Conservation (phyloP, 352 stramenopile genomes). For the Aphanomyces cochlioides region DNA sequence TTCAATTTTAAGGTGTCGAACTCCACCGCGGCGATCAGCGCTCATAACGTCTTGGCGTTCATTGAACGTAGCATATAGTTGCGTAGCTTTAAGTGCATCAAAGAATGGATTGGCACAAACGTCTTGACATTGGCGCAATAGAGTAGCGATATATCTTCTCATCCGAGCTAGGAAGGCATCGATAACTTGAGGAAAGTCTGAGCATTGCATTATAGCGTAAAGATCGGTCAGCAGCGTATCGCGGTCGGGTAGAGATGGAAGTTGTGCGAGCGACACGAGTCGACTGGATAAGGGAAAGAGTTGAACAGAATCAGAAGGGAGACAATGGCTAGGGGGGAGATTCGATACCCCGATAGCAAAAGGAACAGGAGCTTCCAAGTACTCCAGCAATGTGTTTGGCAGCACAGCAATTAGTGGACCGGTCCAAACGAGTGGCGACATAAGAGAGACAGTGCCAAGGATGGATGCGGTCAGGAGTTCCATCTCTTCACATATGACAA, state of each 20-base stretch:
- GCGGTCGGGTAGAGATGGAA: neutral
- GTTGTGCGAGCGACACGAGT: neutral
- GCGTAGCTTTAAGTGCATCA: neutral
- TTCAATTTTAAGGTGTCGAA: constrained; percentile 3
- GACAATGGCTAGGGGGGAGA: neutral
- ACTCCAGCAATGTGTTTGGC: constrained; percentile 11
- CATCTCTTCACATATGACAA: constrained; percentile 26
- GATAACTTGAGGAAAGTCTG: neutral
- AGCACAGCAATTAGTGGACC: constrained; percentile 27
- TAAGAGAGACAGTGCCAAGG: constrained; percentile 12
- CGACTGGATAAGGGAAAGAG: constrained; percentile 17
- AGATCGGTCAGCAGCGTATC: constrained; percentile 4
- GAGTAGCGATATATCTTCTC: neutral
- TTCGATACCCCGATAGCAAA: constrained; percentile 19
- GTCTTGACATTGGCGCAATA: neutral
- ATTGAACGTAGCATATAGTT: neutral
- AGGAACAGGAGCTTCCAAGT: constrained; percentile 24
- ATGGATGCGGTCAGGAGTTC: constrained; percentile 19
- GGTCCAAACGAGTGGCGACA: constrained; percentile 18
- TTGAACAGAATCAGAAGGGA: neutral
- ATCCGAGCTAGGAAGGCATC: neutral
- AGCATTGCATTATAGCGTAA: neutral
- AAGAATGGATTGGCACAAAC: neutral
- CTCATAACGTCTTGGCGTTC: neutral
- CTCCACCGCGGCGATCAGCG: neutral